Conservation (phyloP, 768 basidiomycete species). For the Trichaptum fuscoviolaceum region DNA sequence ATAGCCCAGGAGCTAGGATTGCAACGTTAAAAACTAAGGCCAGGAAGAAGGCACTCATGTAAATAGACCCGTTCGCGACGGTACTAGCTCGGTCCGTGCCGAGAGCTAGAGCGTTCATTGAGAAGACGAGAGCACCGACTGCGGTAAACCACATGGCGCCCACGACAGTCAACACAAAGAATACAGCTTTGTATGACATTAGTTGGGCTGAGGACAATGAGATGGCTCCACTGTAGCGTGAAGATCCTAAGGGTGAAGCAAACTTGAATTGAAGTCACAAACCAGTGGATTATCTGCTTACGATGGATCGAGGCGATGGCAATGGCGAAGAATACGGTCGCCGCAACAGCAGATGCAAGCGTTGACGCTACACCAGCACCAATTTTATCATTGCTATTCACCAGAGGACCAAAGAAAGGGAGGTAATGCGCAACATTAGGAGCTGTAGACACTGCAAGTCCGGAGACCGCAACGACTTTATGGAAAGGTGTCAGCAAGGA, state of each 20-base stretch:
- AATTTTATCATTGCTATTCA: conserved; percentile 38
- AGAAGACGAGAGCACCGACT: conserved; percentile 66
- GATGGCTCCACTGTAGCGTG: conserved; percentile 48
- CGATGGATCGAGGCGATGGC: conserved; percentile 50
- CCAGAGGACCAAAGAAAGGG: conserved; percentile 53
- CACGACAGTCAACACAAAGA: conserved; percentile 49
- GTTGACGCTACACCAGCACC: conserved; percentile 62
- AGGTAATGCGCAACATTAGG: conserved; percentile 72
- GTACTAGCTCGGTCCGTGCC: conserved; percentile 33
- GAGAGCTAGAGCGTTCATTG: conserved; percentile 51
- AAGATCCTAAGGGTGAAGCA: conserved; percentile 35
- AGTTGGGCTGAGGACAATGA: conserved; percentile 62
- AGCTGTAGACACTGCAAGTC: conserved; percentile 59
- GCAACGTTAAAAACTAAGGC: conserved; percentile 58
- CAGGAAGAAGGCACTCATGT: conserved; percentile 59
- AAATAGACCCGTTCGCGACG: conserved; percentile 66
- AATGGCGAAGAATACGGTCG: conserved; percentile 50
- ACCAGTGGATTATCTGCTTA: conserved; percentile 30
- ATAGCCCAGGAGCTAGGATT: conserved; percentile 62
- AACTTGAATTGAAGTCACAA: conserved; percentile 11
- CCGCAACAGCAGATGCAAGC: conserved; percentile 61
- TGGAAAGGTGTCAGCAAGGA: conserved; percentile 11
- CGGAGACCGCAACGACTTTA: conserved; percentile 66
- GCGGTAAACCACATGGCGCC: conserved; percentile 57
- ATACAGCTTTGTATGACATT: conserved; percentile 57